phyloP scores from a whole-genome alignment of 768 basidiomycete genomes.

The Leccinum disarticulatum region DNA sequence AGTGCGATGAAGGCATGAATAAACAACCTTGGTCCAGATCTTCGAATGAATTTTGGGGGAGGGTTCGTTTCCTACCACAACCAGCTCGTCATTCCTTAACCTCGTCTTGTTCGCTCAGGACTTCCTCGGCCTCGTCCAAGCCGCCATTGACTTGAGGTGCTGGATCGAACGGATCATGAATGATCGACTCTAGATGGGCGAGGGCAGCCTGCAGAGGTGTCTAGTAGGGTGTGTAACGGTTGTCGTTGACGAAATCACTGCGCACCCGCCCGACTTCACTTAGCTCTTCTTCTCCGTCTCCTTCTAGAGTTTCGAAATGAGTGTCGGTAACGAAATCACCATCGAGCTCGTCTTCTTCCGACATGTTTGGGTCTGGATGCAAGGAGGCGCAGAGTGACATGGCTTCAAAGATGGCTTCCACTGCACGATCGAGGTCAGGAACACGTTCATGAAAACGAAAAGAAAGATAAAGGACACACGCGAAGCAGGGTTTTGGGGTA shows the following conservation, averaged over 20 bases:
- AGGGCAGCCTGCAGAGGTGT: conserved; percentile 68
- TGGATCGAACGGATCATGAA: conserved; percentile 48
- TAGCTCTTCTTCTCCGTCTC: conserved; percentile 65
- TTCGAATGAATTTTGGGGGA: background rate
- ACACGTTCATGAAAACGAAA: conserved; percentile 1
- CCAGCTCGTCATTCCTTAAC: conserved; percentile 6
- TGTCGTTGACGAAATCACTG: conserved; percentile 79
- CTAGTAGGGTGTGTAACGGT: conserved; percentile 87
- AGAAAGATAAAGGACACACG: conserved; percentile 48
- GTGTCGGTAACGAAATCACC: conserved; percentile 55
- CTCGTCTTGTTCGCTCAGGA: conserved; percentile 16
- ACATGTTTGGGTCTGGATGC: conserved; percentile 64
- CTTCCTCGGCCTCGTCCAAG: conserved; percentile 15
- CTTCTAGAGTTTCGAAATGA: conserved; percentile 50
- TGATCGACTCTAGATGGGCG: conserved; percentile 80
- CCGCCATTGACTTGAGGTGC: conserved; percentile 17
- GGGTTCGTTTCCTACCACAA: background rate
- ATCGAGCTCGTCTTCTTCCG: conserved; percentile 48
- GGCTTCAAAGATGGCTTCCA: conserved; percentile 84
- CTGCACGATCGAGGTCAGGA: conserved; percentile 37
- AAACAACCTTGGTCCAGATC: background rate
- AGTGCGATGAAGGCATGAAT: too few relatives aligned
- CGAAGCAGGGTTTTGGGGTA: conserved; percentile 55
- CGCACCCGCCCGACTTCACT: conserved; percentile 92
- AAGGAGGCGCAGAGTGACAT: conserved; percentile 82